Percentiles rank a stretch among this genome's conserved stretches.
These are phyloP conservation scores for Monosporascus sp. DNA, from an alignment of 2,329 filamentous ascomycete genomes.

Conservation along the genomic window DNA sequence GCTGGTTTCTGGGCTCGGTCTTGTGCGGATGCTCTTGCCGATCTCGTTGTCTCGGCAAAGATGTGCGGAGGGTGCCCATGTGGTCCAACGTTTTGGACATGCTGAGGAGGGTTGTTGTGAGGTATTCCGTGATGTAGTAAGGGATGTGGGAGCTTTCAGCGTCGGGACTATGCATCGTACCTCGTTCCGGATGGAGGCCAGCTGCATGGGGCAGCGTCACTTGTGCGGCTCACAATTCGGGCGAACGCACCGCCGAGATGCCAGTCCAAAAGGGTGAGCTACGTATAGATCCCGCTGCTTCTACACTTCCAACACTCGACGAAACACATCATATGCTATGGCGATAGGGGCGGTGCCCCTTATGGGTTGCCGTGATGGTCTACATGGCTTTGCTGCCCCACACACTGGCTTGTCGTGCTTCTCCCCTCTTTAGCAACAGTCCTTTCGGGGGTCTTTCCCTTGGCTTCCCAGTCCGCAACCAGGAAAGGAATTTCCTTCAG, in stretches of 20 bases:
- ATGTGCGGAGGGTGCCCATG: neutral
- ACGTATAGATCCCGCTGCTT: no score
- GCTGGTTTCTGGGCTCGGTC: no score
- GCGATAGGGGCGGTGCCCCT: conserved; percentile 22
- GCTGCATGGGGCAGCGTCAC: no score
- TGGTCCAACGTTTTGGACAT: conserved; percentile 7
- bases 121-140: conserved; percentile 30
- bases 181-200: no score
- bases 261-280: no score
- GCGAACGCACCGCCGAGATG: no score
- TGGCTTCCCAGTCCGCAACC: conserved; percentile 14
- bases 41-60: no score
- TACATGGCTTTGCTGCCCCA: neutral
- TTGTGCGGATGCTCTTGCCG: no score
- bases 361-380: conserved; percentile 12
- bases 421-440: neutral
- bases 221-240: no score
- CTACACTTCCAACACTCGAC: neutral
- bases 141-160: conserved; percentile 28
- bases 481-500: conserved; percentile 16
- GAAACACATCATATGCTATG: conserved; percentile 29
- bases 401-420: neutral
- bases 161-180: conserved; percentile 18
- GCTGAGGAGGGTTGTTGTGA: conserved; percentile 14
- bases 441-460: neutral